These are phyloP conservation scores for Striga hermonthica DNA, from an alignment of 305 asterid genomes.

Conservation along the genomic window DNA sequence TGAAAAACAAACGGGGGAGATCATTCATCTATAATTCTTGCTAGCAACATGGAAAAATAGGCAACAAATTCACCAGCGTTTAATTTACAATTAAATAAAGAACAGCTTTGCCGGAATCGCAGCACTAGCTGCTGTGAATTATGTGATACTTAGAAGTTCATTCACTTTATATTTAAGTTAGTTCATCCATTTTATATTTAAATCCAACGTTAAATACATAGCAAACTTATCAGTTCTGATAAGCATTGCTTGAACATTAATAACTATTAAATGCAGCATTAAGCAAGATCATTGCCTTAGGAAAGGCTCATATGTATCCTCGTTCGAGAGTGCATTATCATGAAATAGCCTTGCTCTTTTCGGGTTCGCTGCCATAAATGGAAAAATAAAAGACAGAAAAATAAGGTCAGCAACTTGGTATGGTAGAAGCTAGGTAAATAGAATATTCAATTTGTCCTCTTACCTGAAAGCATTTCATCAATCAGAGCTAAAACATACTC, in stretches of 20 bases:
- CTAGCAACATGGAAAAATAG: conserved; percentile 26
- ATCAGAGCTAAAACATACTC: conserved; percentile 82
- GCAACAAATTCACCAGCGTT: not conserved
- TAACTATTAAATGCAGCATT: conserved; percentile 24
- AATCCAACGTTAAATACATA: not conserved
- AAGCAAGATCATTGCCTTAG: conserved; percentile 53
- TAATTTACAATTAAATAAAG: not conserved
- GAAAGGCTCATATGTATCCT: conserved; percentile 86
- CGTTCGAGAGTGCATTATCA: conserved; percentile 63
- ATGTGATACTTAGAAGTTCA: conserved; percentile 9
- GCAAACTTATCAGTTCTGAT: not conserved
- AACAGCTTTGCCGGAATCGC: conserved; percentile 22
- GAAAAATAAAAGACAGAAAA: conserved; percentile 21
- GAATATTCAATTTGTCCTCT: not conserved
- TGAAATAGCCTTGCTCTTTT: conserved; percentile 84
- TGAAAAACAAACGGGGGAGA: conserved; percentile 30
- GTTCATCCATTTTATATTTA: not conserved
- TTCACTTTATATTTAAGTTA: not conserved
- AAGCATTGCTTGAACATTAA: conserved; percentile 21
- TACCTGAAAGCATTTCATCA: conserved; percentile 89
- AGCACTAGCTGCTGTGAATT: conserved; percentile 13
- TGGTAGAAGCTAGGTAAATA: conserved; percentile 18
- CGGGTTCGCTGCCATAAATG: conserved; percentile 62
- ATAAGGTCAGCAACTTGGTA: conserved; percentile 28
- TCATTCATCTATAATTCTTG: conserved; percentile 16